Evolutionary conservation across 768 basidiomycete genomes (phyloP).

Genomic region (Suillus decipiens): DNA sequence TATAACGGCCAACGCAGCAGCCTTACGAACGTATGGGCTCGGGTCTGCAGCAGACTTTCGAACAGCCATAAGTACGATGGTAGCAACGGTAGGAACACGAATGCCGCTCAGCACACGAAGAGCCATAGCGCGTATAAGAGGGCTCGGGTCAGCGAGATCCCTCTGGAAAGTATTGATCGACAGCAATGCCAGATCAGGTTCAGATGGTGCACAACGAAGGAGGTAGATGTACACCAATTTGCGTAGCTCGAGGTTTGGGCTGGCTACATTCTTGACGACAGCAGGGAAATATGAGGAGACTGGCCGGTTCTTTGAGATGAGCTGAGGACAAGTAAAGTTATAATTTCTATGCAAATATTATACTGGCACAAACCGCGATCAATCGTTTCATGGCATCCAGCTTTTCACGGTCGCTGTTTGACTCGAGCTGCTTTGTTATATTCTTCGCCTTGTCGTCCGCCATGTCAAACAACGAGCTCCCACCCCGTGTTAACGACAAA

Average conservation of each 20-base stretch:
- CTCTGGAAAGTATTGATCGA: conserved; percentile 99
- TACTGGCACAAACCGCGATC: conserved; percentile 69
- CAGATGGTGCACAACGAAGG: conserved; percentile 87
- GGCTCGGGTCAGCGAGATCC: conserved; percentile 89
- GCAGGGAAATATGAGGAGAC: conserved; percentile 94
- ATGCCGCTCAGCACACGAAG: conserved; percentile 92
- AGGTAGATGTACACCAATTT: conserved; percentile 99
- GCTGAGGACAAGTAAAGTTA: conserved; percentile 42
- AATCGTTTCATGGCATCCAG: conserved; percentile 94
- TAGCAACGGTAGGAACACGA: conserved; percentile 84
- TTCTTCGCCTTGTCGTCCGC: conserved; percentile 83
- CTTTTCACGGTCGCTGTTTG: conserved; percentile 85
- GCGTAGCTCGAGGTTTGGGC: conserved; percentile 88
- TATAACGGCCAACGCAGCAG: conserved; percentile 86
- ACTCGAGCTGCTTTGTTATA: conserved; percentile 85
- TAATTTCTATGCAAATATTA: conserved; percentile 5
- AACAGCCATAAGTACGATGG: conserved; percentile 83
- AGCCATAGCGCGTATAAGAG: conserved; percentile 95
- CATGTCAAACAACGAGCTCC: conserved; percentile 60
- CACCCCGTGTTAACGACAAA: conserved; percentile 56
- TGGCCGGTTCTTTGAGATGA: conserved; percentile 90
- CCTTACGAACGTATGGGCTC: conserved; percentile 94
- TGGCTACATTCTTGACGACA: conserved; percentile 96
- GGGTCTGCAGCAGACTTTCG: conserved; percentile 90
- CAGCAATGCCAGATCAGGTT: conserved; percentile 92